Conservation (phyloP, 768 basidiomycete species). For the Trametes gibbosa region DNA sequence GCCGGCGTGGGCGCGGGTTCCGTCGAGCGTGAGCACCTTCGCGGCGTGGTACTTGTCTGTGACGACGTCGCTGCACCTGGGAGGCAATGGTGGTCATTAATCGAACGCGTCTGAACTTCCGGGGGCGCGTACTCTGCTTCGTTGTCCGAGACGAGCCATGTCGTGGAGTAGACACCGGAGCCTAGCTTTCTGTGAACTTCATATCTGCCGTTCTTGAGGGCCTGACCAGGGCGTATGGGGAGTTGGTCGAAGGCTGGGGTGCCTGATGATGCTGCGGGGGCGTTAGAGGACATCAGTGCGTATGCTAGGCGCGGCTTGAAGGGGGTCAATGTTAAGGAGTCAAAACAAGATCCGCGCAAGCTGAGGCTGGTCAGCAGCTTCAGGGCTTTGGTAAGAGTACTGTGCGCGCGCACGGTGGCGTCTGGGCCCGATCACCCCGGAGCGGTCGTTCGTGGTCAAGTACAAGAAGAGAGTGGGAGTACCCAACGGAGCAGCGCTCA, state of each 20-base stretch:
- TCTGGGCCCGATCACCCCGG: background rate
- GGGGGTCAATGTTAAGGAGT: no score
- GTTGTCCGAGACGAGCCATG: constrained; percentile 8
- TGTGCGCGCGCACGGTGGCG: background rate
- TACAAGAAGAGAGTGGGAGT: background rate
- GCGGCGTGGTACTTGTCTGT: constrained; percentile 21
- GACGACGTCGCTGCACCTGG: background rate
- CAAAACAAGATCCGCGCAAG: no score
- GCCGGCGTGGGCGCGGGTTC: constrained; percentile 8
- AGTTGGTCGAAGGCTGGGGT: background rate
- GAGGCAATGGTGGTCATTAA: background rate
- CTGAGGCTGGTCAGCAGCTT: no score
- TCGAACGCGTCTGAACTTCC: background rate
- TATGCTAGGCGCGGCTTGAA: no score
- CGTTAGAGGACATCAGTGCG: background rate
- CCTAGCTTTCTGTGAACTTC: constrained; percentile 13
- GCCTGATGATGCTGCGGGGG: background rate
- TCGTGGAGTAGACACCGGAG: constrained; percentile 3
- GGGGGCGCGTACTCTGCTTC: constrained; percentile 4
- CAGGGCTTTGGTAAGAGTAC: no score
- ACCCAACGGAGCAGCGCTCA: background rate
- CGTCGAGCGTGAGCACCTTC: constrained; percentile 26
- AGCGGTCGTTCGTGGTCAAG: background rate
- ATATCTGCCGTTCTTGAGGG: background rate
- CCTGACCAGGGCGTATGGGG: background rate